Base-by-base conservation (phyloP, 176 grass and related monocot species). In the Neostapfia colusana region DNA sequence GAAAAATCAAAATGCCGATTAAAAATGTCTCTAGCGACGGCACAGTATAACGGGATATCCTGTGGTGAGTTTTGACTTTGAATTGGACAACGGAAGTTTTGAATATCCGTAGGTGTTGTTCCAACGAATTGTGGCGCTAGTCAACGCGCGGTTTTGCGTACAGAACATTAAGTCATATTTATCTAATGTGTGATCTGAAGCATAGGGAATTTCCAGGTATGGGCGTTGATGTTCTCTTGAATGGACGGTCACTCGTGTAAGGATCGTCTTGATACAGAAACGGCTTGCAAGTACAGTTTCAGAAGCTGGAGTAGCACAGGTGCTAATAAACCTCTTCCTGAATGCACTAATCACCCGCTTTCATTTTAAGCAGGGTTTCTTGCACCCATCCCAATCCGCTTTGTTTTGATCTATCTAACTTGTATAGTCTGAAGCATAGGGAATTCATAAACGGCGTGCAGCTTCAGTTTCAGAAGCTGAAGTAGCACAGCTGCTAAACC, bases 141-240 rank as follows among this genome's bases (percentile, higher is more conserved):
- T 74, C 69, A 49, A 73, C 24, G n/a, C n/a, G n/a, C n/a, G 7
- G 13, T 48, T 62, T 73, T 37, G 48, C 75, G 48, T 28, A 28
- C 10, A n/a, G 8, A 35, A 8, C 27, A 38, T 37, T 63, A 53
- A 3, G 10, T 28, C 14, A 63, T n/a, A 4, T 31, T 17, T 14
- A 13, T 24, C 43, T 14, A 69, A 21, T 10, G 0, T 26, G 39
- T 3, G 8, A 27, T 40, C 70, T 40, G 18, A 39, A 46, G 6
- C 11, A n/a, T 41, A 51, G 48, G 41, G 11, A 76, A 50, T 61
- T 48, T 50, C 41, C 41, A 46, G 39, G 65, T 8, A 12, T 11
- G 1, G 10, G 50, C 6, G 18, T 49, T 18, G 46, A 18, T 14
- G 46, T 49, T 8, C 17, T n/a, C 17, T 7, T 53, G 1, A 20